phyloP scores from a whole-genome alignment of 768 basidiomycete genomes.

The Panellus pusillus region DNA sequence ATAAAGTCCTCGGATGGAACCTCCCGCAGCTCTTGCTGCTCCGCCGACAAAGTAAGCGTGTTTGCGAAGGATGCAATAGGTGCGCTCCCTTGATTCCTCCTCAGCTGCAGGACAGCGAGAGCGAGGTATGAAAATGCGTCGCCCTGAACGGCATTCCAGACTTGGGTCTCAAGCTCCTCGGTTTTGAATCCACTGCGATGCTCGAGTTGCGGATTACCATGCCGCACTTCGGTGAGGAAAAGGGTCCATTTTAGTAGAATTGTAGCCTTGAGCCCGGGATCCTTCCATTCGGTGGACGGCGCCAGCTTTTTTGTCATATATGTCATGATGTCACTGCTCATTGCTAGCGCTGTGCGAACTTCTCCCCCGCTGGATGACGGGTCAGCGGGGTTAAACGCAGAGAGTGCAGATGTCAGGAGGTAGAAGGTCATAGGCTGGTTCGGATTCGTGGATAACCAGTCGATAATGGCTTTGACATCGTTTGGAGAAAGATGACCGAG shows the following conservation, averaged over 20 bases:
- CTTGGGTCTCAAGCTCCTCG: constrained; percentile 77
- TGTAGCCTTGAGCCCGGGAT: constrained; percentile 66
- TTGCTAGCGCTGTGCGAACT: constrained; percentile 48
- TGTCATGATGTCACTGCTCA: constrained; percentile 45
- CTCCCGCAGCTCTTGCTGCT: constrained; percentile 48
- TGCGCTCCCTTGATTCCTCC: constrained; percentile 39
- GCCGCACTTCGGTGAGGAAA: constrained; percentile 75
- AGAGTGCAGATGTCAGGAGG: constrained; percentile 62
- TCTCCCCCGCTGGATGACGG: constrained; percentile 46
- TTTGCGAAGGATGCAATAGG: constrained; percentile 37
- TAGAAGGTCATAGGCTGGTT: constrained; percentile 71
- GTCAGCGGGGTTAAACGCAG: constrained; percentile 66
- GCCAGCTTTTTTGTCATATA: constrained; percentile 63
- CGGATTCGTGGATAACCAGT: constrained; percentile 69
- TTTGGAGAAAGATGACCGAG: constrained; percentile 57
- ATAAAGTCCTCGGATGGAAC: constrained; percentile 53
- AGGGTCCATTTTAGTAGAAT: constrained; percentile 87
- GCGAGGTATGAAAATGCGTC: constrained; percentile 78
- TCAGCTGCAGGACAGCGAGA: constrained; percentile 55
- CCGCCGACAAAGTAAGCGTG: constrained; percentile 33
- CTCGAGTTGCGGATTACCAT: constrained; percentile 65
- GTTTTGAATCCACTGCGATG: constrained; percentile 66
- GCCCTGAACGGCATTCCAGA: constrained; percentile 82
- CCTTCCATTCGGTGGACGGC: constrained; percentile 60
- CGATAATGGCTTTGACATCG: constrained; percentile 65